These are phyloP conservation scores for Orbilia oligospora DNA, from an alignment of 2,329 filamentous ascomycete genomes.

Conservation along the genomic window DNA sequence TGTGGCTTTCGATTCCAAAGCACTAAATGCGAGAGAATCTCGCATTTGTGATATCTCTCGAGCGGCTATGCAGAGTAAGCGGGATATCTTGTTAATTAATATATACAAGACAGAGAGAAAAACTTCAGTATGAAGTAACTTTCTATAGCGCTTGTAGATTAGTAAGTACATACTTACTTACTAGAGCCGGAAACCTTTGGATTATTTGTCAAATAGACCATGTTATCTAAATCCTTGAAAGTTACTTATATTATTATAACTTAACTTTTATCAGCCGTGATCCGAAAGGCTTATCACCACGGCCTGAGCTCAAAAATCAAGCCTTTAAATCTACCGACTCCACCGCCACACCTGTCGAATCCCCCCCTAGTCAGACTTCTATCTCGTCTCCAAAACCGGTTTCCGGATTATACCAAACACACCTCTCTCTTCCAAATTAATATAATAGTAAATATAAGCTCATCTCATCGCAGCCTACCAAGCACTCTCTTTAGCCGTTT, in stretches of 20 bases:
- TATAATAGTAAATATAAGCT: background rate
- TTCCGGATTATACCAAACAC: conserved; percentile 10
- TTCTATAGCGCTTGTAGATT: too few species aligned
- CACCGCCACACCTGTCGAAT: conserved; percentile 6
- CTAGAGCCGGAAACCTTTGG: background rate
- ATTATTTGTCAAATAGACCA: conserved; percentile 1
- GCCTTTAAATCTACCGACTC: conserved; percentile 5
- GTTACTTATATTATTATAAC: background rate
- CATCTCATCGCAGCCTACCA: conserved; percentile 24
- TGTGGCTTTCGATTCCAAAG: background rate
- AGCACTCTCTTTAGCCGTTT: conserved; percentile 6
- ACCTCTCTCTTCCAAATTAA: conserved; percentile 13
- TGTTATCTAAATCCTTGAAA: background rate
- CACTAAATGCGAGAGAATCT: background rate
- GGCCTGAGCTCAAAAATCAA: background rate
- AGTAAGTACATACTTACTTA: too few species aligned
- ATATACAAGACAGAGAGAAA: too few species aligned
- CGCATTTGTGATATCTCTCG: background rate
- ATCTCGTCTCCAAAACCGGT: conserved; percentile 31
- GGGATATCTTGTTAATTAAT: background rate
- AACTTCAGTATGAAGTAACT: too few species aligned
- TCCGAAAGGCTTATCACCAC: background rate
- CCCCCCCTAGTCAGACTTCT: background rate
- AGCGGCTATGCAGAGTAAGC: background rate
- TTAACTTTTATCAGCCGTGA: background rate